These are phyloP conservation scores for Exophiala aquamarina DNA, from an alignment of 2,329 filamentous ascomycete genomes.

Conservation along the genomic window DNA sequence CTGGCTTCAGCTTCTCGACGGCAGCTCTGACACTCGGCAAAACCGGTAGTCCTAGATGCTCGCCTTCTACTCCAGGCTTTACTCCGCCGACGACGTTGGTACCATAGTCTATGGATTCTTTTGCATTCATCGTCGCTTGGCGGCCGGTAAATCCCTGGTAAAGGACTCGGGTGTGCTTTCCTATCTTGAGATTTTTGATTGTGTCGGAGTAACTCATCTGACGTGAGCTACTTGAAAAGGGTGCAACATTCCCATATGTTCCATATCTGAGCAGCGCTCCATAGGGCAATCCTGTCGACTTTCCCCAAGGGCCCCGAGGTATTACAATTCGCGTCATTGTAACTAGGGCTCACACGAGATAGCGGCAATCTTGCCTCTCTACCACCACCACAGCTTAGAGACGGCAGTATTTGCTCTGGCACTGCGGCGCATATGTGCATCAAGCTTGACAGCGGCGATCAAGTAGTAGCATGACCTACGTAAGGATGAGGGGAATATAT, in stretches of 20 bases:
- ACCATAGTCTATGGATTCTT: slow-evolving; percentile 73
- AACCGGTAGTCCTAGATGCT: slow-evolving; percentile 72
- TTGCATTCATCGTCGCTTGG: slow-evolving; percentile 71
- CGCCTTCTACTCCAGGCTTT: slow-evolving; percentile 66
- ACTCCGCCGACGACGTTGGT: slow-evolving; percentile 80
- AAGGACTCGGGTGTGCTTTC: slow-evolving; percentile 64
- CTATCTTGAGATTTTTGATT: slow-evolving; percentile 65
- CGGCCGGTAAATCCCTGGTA: slow-evolving; percentile 70
- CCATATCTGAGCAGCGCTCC: slow-evolving; percentile 15
- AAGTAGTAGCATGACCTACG: background rate
- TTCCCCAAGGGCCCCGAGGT: slow-evolving; percentile 13
- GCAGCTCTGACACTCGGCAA: slow-evolving; percentile 68
- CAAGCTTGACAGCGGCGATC: no score
- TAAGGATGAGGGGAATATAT: slow-evolving; percentile 15
- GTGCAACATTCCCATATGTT: slow-evolving; percentile 19
- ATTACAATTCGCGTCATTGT: slow-evolving; percentile 18
- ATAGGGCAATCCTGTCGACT: slow-evolving; percentile 11
- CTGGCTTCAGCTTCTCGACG: slow-evolving; percentile 68
- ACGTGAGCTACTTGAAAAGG: slow-evolving; percentile 21
- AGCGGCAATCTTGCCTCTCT: background rate
- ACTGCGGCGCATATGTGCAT: no score
- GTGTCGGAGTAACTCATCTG: slow-evolving; percentile 56
- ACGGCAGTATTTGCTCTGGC: no score
- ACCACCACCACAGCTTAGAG: background rate
- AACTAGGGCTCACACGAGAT: no score